Base-by-base conservation (phyloP, 1,139 yeast genomes). In the Yamadazyma friedrichii region DNA sequence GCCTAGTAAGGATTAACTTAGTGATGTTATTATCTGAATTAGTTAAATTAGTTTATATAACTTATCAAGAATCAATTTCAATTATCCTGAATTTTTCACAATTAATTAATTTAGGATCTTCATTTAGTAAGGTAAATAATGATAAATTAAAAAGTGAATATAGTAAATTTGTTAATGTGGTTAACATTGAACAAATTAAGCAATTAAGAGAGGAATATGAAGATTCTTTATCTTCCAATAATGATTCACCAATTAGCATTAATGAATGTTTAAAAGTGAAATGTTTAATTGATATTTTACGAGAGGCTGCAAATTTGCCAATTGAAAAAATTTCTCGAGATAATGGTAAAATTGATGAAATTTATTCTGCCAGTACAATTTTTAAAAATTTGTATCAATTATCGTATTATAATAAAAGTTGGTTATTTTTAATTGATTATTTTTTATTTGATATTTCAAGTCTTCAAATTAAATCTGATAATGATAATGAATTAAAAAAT, bases 41-140 rank as follows among this genome's bases (percentile, higher is more conserved):
- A 15, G 66, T 77, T 15, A 73, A 70, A 36, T 61, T 78, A 16
- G 93, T 91, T 0, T 83, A 80, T 49, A 62, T 88, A 36, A 84
- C 79, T 40, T 80, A 78, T 20, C 66, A 67, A 2, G 88, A 83
- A 43, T 63, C 67, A 17, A 50, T 69, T 16, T 53, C 52, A 15
- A 51, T 80, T 17, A 55, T 75, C 3, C 70, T 76, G 36, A 71
- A 64, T 39, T 75, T 78, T 40, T 63, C 79, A 32, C 54, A 66
- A 3, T 42, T 61, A 10, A 62, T 70, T 20, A 72, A 67, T 33
- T 9, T 5, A 3, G 51, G 56, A 3, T 43, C 52, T 8, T 46
- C 41, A 3, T 55, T 63, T 10, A 33, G 52, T 4, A 43, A 52
- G 13, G 26, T 51, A 2, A 47, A 48, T 26, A 43, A 62, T 15